A percentile compares a stretch with the other conserved stretches of the same genome.
phyloP scores from a whole-genome alignment of 2,329 filamentous ascomycete genomes.

The Colletotrichum aenigma region DNA sequence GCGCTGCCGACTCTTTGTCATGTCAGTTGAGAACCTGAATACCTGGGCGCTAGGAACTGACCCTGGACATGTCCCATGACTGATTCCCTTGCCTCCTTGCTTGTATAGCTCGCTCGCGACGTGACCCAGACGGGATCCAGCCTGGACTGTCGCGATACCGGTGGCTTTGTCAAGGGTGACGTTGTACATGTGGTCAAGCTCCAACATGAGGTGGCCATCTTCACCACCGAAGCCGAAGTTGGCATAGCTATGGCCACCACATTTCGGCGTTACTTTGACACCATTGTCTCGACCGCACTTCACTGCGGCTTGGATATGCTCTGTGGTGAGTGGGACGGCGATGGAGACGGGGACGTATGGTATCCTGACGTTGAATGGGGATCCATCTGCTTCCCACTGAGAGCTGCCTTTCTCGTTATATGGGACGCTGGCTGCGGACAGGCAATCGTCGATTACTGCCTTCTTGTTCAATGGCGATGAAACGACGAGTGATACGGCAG shows the following conservation, averaged over 20 bases:
- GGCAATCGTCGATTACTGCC: slow-evolving; percentile 26
- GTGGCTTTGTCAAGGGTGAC: slow-evolving; percentile 33
- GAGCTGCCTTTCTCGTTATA: slow-evolving; percentile 20
- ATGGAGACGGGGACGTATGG: slow-evolving; percentile 33
- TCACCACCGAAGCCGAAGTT: slow-evolving; percentile 50
- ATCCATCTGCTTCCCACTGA: slow-evolving; percentile 36
- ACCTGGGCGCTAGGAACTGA: not conserved
- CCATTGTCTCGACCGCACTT: slow-evolving; percentile 43
- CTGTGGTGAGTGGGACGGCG: slow-evolving; percentile 32
- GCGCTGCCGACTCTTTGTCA: slow-evolving; percentile 43
- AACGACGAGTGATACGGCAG: not conserved
- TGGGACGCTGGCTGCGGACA: slow-evolving; percentile 25
- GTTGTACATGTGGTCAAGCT: slow-evolving; percentile 41
- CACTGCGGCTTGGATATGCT: slow-evolving; percentile 49
- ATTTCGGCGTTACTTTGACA: slow-evolving; percentile 53
- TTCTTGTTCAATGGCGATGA: not conserved
- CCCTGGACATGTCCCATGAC: slow-evolving; percentile 47
- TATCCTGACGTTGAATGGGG: slow-evolving; percentile 37
- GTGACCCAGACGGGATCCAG: slow-evolving; percentile 47
- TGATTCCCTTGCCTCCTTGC: slow-evolving; percentile 38
- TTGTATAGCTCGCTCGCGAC: slow-evolving; percentile 39
- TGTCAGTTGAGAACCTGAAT: not conserved
- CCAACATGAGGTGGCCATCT: slow-evolving; percentile 44
- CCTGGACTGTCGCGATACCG: slow-evolving; percentile 39
- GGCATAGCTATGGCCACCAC: slow-evolving; percentile 59